Evolutionary conservation across 2,329 filamentous ascomycete species (phyloP).

Genomic region (Madurella fahalii): DNA sequence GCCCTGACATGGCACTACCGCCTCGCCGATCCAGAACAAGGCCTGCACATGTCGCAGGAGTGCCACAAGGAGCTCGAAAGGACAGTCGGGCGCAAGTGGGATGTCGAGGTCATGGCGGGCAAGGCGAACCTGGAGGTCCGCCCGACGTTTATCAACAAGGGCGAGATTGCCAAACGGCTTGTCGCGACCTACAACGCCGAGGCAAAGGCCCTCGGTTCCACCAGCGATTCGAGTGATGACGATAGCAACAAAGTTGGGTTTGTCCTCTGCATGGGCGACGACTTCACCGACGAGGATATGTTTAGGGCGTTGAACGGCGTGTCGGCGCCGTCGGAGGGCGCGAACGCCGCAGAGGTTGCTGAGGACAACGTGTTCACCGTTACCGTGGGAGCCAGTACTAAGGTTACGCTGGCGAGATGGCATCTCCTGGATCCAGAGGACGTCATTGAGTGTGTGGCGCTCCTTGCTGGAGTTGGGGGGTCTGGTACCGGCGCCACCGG

Average conservation of each 20-base stretch:
- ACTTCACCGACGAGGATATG: slow-evolving; percentile 96
- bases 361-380: slow-evolving; percentile 78
- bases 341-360: slow-evolving; percentile 42
- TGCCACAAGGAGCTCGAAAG: slow-evolving; percentile 78
- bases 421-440: slow-evolving; percentile 85
- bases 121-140: slow-evolving; percentile 97
- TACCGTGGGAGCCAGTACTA: slow-evolving; percentile 86
- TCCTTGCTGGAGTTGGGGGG: slow-evolving; percentile 47
- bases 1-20: slow-evolving; percentile 98
- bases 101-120: slow-evolving; percentile 93
- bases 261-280: slow-evolving; percentile 86
- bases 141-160: slow-evolving; percentile 97
- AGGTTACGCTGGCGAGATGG: slow-evolving; percentile 86
- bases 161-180: slow-evolving; percentile 83
- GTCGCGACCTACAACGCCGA: slow-evolving; percentile 65
- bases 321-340: slow-evolving; percentile 34
- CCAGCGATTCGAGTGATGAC: slow-evolving; percentile 20
- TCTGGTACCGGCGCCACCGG: slow-evolving; percentile 28
- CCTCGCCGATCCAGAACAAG: slow-evolving; percentile 80
- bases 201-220: slow-evolving; percentile 11
- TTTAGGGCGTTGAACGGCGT: slow-evolving; percentile 74
- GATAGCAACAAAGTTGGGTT: slow-evolving; percentile 66
- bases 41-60: slow-evolving; percentile 71
- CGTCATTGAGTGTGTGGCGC: slow-evolving; percentile 66
- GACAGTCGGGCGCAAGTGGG: slow-evolving; percentile 73